A percentile compares a stretch with the other conserved stretches of the same genome.
These are phyloP conservation scores for Capsicum pubescens DNA, from an alignment of 257 asterid species.

Conservation along the genomic window DNA sequence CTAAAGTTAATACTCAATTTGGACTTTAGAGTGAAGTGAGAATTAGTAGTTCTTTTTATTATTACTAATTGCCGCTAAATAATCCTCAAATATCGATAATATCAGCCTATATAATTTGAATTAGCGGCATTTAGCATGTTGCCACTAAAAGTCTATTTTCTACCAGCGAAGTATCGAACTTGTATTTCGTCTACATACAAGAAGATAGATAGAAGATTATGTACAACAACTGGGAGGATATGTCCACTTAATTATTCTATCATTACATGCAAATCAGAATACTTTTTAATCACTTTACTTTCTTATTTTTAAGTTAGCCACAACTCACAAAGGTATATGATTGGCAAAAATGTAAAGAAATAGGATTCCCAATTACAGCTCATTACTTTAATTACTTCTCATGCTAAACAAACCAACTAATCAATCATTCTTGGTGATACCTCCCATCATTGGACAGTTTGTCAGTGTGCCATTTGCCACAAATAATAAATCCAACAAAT, in stretches of 20 bases:
- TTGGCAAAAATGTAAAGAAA: neutral
- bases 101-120: no score
- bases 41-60: no score
- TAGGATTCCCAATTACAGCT: neutral
- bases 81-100: no score
- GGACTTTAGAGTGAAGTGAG: no score
- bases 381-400: neutral
- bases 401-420: neutral
- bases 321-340: neutral
- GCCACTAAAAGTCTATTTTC: no score
- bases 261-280: neutral
- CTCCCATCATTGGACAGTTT: constrained; percentile 8
- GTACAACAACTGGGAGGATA: neutral
- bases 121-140: no score
- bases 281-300: neutral
- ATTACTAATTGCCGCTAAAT: no score
- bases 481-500: neutral
- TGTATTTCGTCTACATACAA: neutral
- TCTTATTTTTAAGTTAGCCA: neutral
- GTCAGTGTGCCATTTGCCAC: neutral
- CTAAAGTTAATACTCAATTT: no score
- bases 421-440: neutral
- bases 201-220: neutral
- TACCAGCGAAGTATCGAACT: neutral
- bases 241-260: neutral